These are phyloP conservation scores for Sporobolomyces phaffii DNA, from an alignment of 768 basidiomycete species.

Conservation along the genomic window DNA sequence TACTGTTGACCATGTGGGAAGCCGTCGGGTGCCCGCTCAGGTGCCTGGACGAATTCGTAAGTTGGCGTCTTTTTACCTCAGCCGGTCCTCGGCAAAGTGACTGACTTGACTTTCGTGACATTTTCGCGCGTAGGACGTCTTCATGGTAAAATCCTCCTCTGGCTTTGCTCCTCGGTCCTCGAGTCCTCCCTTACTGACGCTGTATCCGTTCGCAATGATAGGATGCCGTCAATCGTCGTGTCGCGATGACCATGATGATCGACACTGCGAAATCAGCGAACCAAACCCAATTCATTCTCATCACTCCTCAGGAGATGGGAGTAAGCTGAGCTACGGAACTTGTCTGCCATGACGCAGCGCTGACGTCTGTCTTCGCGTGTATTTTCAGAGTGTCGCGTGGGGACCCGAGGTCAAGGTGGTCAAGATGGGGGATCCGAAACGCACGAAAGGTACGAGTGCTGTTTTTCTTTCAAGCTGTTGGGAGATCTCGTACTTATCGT, in stretches of 20 bases:
- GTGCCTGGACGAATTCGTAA: constrained; percentile 95
- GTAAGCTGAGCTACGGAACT: too few species aligned
- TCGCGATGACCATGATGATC: constrained; percentile 95
- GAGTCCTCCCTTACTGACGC: background rate
- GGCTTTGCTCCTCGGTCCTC: background rate
- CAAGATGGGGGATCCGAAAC: constrained; percentile 54
- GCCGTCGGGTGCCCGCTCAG: constrained; percentile 87
- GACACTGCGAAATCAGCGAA: constrained; percentile 81
- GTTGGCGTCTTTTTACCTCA: background rate
- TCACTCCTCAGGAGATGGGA: constrained; percentile 80
- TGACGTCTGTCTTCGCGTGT: background rate
- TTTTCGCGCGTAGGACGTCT: constrained; percentile 57
- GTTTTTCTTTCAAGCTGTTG: background rate
- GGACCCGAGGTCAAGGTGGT: constrained; percentile 68
- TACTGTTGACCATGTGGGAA: constrained; percentile 92
- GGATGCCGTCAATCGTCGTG: constrained; percentile 56
- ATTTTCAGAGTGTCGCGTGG: constrained; percentile 13
- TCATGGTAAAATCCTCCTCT: constrained; percentile 51
- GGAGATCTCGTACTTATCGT: background rate
- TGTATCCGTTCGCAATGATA: background rate
- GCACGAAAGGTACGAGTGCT: constrained; percentile 6
- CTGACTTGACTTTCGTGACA: background rate
- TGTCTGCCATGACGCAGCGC: background rate
- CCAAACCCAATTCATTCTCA: constrained; percentile 87
- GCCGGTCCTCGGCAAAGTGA: too few species aligned